These are phyloP conservation scores for Pleurotus citrinopileatus DNA, from an alignment of 768 basidiomycete species.

Conservation along the genomic window DNA sequence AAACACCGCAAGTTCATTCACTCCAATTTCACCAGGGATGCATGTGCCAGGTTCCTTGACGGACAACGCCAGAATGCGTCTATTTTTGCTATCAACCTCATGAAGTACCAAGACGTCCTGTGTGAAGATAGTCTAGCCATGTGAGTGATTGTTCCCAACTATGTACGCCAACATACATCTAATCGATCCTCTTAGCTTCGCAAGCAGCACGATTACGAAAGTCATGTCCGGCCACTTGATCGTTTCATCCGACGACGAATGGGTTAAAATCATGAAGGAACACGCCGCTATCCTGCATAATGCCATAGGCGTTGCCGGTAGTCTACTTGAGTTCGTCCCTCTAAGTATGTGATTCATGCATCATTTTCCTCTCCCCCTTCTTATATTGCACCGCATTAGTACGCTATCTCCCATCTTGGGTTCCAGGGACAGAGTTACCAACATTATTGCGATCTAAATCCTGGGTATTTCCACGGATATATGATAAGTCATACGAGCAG, in stretches of 20 bases:
- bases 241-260: conserved; percentile 36
- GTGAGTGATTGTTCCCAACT: no score
- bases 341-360: conserved; percentile 27
- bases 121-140: no score
- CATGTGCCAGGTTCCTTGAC: conserved; percentile 31
- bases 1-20: conserved; percentile 51
- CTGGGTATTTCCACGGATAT: no score
- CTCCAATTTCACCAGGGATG: conserved; percentile 42
- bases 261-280: neutral
- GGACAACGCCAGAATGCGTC: conserved; percentile 39
- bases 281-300: neutral
- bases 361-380: no score
- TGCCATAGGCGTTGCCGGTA: conserved; percentile 29
- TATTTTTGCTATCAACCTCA: conserved; percentile 37
- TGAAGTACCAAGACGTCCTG: conserved; percentile 28
- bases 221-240: conserved; percentile 46
- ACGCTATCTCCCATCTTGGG: conserved; percentile 49
- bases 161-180: no score
- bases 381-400: no score
- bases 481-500: no score
- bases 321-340: conserved; percentile 50
- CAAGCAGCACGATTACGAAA: conserved; percentile 43
- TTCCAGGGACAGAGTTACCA: conserved; percentile 35
- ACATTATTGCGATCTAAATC: no score
- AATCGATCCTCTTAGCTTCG: conserved; percentile 41